Base-by-base conservation (phyloP, 2,329 filamentous ascomycete genomes). In the Ceratocystis eucalypticola region DNA sequence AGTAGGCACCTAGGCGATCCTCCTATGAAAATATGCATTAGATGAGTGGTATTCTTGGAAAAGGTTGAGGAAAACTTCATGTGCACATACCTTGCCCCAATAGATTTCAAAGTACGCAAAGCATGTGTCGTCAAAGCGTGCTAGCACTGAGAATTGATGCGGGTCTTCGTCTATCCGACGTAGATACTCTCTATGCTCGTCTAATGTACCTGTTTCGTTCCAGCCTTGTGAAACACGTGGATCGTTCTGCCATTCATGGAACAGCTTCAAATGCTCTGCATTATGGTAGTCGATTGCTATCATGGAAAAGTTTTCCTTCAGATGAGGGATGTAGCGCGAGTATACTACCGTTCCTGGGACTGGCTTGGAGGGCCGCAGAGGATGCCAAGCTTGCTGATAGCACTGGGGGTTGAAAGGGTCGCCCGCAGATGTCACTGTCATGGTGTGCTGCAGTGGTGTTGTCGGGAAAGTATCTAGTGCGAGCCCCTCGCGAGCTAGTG, bases 61-160 rank as follows among this genome's bases (percentile, higher is more conserved):
- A 5, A 15, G 28, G 25, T 20, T 1, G 12, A 44, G 45, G 3
- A 15, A 57, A 28, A 20, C 41, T 5, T 25, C 41, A 62, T 66
- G 25, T 28, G 12, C 7, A 69, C 74, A 68, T 72, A 80, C 79
- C 77, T 82, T 82, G 70, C 84, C 86, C 88, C 88, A 92, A 74
- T 91, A 92, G 1, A 91, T 78, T 74, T 93, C 89, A 72, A 89
- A 91, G 73, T 92, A 92, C 0, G 87, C 85, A 73, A 92, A 92
- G 61, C 78, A 82, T 1, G 79, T 80, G 37, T 88, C 86, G 66
- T 92, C 82, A 73, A 90, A 93, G 30, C 82, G 81, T 5, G 85
- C 89, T 67, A 92, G 78, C 59, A 92, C 77, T 28, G 85, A 83
- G 64, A 91, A 77, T 69, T 87, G 83, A 74, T 92, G 88, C 33